phyloP scores from a whole-genome alignment of 345 rosid species.

The Cochlearia excelsa region DNA sequence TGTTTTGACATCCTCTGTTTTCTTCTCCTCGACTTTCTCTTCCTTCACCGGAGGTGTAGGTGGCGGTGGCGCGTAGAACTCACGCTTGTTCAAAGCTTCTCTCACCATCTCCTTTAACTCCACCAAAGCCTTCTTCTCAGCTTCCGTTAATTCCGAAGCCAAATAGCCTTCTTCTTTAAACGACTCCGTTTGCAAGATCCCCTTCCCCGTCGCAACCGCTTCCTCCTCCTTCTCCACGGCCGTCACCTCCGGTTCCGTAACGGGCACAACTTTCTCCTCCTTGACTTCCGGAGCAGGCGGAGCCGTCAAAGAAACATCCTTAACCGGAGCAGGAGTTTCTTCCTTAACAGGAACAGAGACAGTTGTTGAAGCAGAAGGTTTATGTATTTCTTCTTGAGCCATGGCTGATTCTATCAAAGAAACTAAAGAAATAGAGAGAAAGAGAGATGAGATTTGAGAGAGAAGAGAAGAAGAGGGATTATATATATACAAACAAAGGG shows the following conservation, averaged over 20 bases:
- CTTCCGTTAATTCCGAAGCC: slow-evolving; percentile 49
- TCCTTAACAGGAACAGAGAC: slow-evolving; percentile 32
- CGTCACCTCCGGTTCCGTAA: slow-evolving; percentile 12
- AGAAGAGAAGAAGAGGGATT: slow-evolving; percentile 3
- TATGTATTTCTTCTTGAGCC: slow-evolving; percentile 41
- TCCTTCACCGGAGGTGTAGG: slow-evolving; percentile 25
- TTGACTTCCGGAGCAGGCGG: slow-evolving; percentile 21
- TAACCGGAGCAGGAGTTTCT: slow-evolving; percentile 30
- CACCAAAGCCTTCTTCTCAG: slow-evolving; percentile 51
- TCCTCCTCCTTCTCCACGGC: slow-evolving; percentile 31
- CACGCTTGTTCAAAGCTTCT: slow-evolving; percentile 51
- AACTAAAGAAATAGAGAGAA: not conserved
- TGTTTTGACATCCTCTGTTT: slow-evolving; percentile 1
- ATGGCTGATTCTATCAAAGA: slow-evolving; percentile 19
- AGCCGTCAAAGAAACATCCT: slow-evolving; percentile 25
- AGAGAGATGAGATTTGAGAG: slow-evolving; percentile 21
- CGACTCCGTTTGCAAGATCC: slow-evolving; percentile 44
- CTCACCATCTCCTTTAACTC: slow-evolving; percentile 54
- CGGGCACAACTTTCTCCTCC: slow-evolving; percentile 40
- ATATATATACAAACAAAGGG: slow-evolving; percentile 14
- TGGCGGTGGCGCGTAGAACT: slow-evolving; percentile 42
- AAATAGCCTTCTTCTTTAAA: slow-evolving; percentile 71
- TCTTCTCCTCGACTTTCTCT: slow-evolving; percentile 31
- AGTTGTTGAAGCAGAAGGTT: slow-evolving; percentile 26
- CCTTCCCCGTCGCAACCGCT: slow-evolving; percentile 12